phyloP scores from a whole-genome alignment of 2,329 filamentous ascomycete genomes.

The Blumeria hordei region DNA sequence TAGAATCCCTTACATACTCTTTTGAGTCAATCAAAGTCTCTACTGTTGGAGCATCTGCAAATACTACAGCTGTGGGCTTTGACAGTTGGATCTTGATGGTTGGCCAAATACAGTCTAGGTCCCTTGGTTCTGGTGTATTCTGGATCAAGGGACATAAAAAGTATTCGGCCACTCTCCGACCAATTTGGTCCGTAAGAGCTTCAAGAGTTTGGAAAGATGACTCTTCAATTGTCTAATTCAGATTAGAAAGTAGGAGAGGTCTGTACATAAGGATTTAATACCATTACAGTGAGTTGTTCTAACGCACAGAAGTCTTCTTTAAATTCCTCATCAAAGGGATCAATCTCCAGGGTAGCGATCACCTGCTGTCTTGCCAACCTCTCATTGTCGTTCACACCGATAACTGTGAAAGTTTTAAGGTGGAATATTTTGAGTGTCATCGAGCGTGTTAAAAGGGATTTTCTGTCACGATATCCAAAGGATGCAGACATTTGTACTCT shows the following conservation, averaged over 20 bases:
- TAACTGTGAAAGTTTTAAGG: conserved; percentile 38
- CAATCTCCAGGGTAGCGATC: conserved; percentile 35
- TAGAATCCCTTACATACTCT: conserved; percentile 1
- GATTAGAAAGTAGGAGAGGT: background rate
- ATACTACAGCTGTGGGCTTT: conserved; percentile 50
- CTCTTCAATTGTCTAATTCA: conserved; percentile 24
- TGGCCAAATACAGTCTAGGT: background rate
- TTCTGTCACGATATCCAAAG: conserved; percentile 15
- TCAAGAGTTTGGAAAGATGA: conserved; percentile 40
- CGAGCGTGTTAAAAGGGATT: conserved; percentile 8
- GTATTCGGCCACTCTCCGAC: conserved; percentile 21
- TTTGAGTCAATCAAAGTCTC: conserved; percentile 23
- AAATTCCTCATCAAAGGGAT: conserved; percentile 17
- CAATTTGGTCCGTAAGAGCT: conserved; percentile 28
- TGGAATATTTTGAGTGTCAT: conserved; percentile 22
- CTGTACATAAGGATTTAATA: conserved; percentile 14
- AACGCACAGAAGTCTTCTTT: conserved; percentile 29
- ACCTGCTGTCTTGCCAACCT: conserved; percentile 40
- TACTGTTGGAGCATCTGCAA: conserved; percentile 46
- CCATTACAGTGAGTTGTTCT: conserved; percentile 37
- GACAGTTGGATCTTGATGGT: conserved; percentile 34
- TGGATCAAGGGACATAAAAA: conserved; percentile 13
- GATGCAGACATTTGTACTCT: conserved; percentile 25
- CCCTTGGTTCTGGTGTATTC: background rate
- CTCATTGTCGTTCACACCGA: conserved; percentile 54